Evolutionary conservation across 768 basidiomycete species (phyloP).

Genomic region (Rhodosporidiobolus odoratus): DNA sequence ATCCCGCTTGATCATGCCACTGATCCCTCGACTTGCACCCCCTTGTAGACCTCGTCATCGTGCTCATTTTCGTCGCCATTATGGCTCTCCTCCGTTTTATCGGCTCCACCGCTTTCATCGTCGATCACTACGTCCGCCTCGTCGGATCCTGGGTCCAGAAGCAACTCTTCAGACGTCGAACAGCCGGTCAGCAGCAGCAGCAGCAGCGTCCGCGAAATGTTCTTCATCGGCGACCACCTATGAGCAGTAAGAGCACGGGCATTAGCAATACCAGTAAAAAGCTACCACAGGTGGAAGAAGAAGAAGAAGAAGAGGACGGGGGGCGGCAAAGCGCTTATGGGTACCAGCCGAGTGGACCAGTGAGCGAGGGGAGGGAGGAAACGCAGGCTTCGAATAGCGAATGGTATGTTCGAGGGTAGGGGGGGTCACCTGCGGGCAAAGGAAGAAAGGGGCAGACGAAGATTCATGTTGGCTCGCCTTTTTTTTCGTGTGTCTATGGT

Average conservation of each 20-base stretch:
- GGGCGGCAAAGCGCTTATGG: too few relatives aligned
- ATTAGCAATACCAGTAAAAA: background rate
- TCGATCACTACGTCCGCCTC: conserved; percentile 13
- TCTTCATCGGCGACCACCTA: too few relatives aligned
- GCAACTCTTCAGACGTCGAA: conserved; percentile 16
- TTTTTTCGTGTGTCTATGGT: too few relatives aligned
- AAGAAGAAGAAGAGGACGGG: background rate
- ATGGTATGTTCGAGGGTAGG: too few relatives aligned
- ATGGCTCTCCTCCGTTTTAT: conserved; percentile 57
- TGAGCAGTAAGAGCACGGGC: background rate
- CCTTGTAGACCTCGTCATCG: conserved; percentile 64
- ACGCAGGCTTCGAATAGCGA: too few relatives aligned
- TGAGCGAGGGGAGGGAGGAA: too few relatives aligned
- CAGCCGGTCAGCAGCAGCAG: conserved; percentile 18
- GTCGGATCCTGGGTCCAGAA: conserved; percentile 17
- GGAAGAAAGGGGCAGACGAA: too few relatives aligned
- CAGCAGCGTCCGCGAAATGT: background rate
- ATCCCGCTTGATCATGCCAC: too few relatives aligned
- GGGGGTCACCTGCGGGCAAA: too few relatives aligned
- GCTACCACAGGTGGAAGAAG: background rate
- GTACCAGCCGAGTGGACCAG: too few relatives aligned
- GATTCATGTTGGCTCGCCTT: too few relatives aligned
- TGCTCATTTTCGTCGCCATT: conserved; percentile 73
- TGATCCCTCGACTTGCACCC: background rate
- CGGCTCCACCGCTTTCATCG: conserved; percentile 55